Base-by-base conservation (phyloP, 257 asterid species). In the Pogostemon cablin region DNA sequence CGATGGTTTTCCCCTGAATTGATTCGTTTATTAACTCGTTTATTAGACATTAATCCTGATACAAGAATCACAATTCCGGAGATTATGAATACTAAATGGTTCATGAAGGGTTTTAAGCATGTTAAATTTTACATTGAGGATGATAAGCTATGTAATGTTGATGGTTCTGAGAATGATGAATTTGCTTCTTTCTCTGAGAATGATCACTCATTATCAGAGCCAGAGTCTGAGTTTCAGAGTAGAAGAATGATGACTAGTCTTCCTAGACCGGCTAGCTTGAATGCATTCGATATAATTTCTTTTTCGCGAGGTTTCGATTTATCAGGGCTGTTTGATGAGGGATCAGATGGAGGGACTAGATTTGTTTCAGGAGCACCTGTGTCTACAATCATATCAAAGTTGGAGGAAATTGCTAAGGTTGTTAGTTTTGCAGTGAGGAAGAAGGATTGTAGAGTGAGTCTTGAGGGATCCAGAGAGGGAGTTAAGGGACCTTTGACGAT, bases 211-310 rank as follows among this genome's bases (percentile, higher is more conserved):
- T 68, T 83, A 67, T 86, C 95, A 0, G 97, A 93, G 67, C 77
- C 93, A 0, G 97, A 90, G 38, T 62, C 88, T 6, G 97, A 93
- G 56, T 2, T 74, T 41, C 89, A 82, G 79, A 84, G 69, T 40
- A 78, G 86, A 71, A 81, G 85, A 86, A 84, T 62, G 57, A 5
- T 81, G 57, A 62, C 81, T 35, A 78, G 60, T 48, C 84, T 92
- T 60, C 97, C 95, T 54, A 90, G 96, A 78, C 98, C 98, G 1
- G 95, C 95, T 60, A 92, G 98, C 83, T 86, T 92, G 89, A 92
- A 92, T 70, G 98, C 98, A 0, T 92, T 92, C 77, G 98, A 92
- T 80, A 81, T 92, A 34, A 92, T 92, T 50, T 92, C 98, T 0
- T 90, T 92, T 75, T 92, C 98, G 0, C 83, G 86, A 2, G 97